A percentile compares a stretch with the other conserved stretches of the same genome.
phyloP scores from a whole-genome alignment of 2,329 filamentous ascomycete species.

The Pseudocercospora cruenta region DNA sequence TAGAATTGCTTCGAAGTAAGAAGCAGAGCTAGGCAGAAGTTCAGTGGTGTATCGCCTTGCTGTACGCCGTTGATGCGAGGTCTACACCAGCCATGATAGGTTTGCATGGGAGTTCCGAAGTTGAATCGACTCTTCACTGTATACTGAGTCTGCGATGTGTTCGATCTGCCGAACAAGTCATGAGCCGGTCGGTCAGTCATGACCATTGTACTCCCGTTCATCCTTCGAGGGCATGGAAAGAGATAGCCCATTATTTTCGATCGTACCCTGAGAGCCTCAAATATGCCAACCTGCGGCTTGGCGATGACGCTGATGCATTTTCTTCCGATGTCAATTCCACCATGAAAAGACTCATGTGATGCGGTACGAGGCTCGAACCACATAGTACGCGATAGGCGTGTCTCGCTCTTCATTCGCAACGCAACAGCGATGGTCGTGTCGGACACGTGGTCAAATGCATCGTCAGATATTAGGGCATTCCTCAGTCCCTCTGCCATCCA shows the following conservation, averaged over 20 bases:
- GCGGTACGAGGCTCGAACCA: background rate
- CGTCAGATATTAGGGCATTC: slow-evolving; percentile 10
- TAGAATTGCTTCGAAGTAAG: slow-evolving; percentile 12
- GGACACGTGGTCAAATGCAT: slow-evolving; percentile 7
- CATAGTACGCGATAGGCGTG: background rate
- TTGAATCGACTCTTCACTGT: slow-evolving; percentile 11
- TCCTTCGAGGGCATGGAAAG: slow-evolving; percentile 4
- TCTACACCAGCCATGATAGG: slow-evolving; percentile 15
- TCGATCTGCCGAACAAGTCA: background rate
- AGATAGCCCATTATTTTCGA: slow-evolving; percentile 15
- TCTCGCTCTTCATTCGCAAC: background rate
- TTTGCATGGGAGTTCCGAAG: slow-evolving; percentile 9
- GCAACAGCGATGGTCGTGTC: background rate
- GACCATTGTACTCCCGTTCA: slow-evolving; percentile 2
- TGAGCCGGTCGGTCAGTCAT: background rate
- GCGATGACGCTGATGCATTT: slow-evolving; percentile 1
- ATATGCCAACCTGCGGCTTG: background rate
- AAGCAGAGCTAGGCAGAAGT: slow-evolving; percentile 14
- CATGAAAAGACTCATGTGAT: background rate
- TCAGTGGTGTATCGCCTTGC: background rate
- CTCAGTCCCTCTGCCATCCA: slow-evolving; percentile 12
- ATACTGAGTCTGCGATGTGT: slow-evolving; percentile 3
- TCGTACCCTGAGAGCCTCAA: slow-evolving; percentile 7
- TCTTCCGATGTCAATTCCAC: background rate
- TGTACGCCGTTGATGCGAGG: background rate